A percentile compares a stretch with the other conserved stretches of the same genome.
Evolutionary conservation across 768 basidiomycete genomes (phyloP).

Genomic region (Kwoniella mangroviensis): DNA sequence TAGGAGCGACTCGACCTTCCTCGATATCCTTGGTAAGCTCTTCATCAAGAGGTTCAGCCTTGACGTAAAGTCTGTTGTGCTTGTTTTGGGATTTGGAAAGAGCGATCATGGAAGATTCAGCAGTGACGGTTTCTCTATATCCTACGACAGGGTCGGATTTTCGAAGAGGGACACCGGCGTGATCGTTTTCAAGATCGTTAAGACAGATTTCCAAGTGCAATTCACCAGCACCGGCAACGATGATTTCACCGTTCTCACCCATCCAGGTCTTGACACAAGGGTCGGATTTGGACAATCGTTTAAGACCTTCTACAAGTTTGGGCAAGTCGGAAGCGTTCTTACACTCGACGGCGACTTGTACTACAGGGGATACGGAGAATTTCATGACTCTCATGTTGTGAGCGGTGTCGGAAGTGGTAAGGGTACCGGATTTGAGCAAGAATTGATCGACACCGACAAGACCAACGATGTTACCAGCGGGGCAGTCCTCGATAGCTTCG

Average conservation of each 20-base stretch:
- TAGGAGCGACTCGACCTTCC: constrained; percentile 76
- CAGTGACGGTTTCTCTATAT: constrained; percentile 95
- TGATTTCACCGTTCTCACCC: constrained; percentile 90
- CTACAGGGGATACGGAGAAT: constrained; percentile 99
- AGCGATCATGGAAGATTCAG: constrained; percentile 93
- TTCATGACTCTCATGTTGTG: constrained; percentile 99
- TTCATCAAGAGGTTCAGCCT: constrained; percentile 91
- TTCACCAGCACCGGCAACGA: constrained; percentile 98
- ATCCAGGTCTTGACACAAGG: constrained; percentile 98
- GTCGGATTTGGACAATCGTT: constrained; percentile 99
- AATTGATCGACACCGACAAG: constrained; percentile 99
- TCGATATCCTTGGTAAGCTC: constrained; percentile 94
- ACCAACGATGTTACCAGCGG: constrained; percentile 97
- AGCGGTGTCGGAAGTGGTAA: constrained; percentile 96
- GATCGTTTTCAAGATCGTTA: constrained; percentile 99
- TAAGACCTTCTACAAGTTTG: constrained; percentile 99
- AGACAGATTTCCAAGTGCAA: constrained; percentile 99
- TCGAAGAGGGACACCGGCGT: constrained; percentile 98
- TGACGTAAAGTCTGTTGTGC: constrained; percentile 96
- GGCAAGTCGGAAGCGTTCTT: constrained; percentile 99
- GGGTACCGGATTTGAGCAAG: constrained; percentile 98
- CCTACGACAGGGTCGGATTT: constrained; percentile 93
- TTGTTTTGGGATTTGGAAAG: constrained; percentile 99
- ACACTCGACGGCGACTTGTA: constrained; percentile 98
- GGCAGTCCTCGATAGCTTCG: constrained; percentile 99